Evolutionary conservation across 371 early-diverging fungal species (phyloP).

Genomic region (Mucor indicus): DNA sequence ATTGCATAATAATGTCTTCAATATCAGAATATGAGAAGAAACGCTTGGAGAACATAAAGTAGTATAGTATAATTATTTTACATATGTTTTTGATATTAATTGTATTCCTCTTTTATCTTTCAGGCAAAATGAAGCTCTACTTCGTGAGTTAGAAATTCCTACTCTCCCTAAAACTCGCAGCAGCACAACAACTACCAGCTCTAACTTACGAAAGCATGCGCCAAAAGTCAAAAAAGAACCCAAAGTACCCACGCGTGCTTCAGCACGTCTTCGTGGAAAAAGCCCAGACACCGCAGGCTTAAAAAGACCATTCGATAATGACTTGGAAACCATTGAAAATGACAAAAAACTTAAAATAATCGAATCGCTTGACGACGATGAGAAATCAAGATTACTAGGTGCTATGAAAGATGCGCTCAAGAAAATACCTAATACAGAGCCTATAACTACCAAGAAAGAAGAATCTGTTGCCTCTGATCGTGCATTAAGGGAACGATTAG

Average conservation of each 20-base stretch:
- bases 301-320: not conserved
- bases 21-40: constrained; percentile 44
- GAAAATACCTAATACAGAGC: constrained; percentile 19
- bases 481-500: constrained; percentile 5
- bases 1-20: too few species aligned
- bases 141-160: constrained; percentile 33
- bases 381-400: constrained; percentile 21
- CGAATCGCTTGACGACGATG: constrained; percentile 22
- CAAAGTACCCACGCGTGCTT: constrained; percentile 26
- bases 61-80: constrained; percentile 3
- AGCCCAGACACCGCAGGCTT: constrained; percentile 4
- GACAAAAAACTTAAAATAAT: constrained; percentile 15
- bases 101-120: not conserved
- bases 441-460: constrained; percentile 11
- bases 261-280: constrained; percentile 43
- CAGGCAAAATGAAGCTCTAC: constrained; percentile 41
- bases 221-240: constrained; percentile 18
- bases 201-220: constrained; percentile 7
- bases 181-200: not conserved
- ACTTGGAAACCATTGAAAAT: not conserved
- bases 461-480: constrained; percentile 5
- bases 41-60: constrained; percentile 45
- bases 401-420: constrained; percentile 15
- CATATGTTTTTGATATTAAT: not conserved
- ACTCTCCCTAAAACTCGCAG: not conserved